Evolutionary conservation across 345 rosid genomes (phyloP).

Genomic region (Salix suchowensis): DNA sequence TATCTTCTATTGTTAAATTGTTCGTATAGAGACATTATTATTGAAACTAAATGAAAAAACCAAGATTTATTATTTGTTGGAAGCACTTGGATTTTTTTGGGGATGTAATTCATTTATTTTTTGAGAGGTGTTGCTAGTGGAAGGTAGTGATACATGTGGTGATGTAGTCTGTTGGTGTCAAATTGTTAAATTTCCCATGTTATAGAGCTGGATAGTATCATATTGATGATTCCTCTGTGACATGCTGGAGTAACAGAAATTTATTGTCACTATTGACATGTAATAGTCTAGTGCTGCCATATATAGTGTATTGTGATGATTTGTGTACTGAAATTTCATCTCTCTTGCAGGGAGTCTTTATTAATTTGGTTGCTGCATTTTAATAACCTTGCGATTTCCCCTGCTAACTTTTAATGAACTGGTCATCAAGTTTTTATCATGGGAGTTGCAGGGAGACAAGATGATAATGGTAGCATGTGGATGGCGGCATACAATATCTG

Average conservation of each 20-base stretch:
- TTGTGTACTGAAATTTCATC: slow-evolving; percentile 21
- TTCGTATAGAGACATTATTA: too few relatives aligned
- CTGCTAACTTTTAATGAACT: too few relatives aligned
- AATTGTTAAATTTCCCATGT: not conserved
- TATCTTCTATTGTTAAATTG: too few relatives aligned
- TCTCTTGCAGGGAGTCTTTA: slow-evolving; percentile 49
- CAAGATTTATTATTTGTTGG: too few relatives aligned
- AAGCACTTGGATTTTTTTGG: not conserved
- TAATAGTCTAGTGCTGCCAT: not conserved
- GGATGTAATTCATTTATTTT: not conserved
- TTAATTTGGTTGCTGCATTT: slow-evolving; percentile 83
- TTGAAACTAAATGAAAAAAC: too few relatives aligned
- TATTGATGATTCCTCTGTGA: not conserved
- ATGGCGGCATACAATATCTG: slow-evolving; percentile 94
- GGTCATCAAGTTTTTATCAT: not conserved
- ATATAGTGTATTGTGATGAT: not conserved
- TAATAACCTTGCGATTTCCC: not conserved
- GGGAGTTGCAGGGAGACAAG: slow-evolving; percentile 61
- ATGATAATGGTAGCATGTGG: slow-evolving; percentile 94
- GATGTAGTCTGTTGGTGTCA: not conserved
- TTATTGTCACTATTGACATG: not conserved
- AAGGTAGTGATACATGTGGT: not conserved
- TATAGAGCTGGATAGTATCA: not conserved
- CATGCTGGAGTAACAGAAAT: not conserved
- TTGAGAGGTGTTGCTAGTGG: not conserved